Evolutionary conservation across 225 moss, liverwort and hornwort species (phyloP), one percentile per base, ranked within the genome.

Genomic region (Bryum argenteum): DNA sequence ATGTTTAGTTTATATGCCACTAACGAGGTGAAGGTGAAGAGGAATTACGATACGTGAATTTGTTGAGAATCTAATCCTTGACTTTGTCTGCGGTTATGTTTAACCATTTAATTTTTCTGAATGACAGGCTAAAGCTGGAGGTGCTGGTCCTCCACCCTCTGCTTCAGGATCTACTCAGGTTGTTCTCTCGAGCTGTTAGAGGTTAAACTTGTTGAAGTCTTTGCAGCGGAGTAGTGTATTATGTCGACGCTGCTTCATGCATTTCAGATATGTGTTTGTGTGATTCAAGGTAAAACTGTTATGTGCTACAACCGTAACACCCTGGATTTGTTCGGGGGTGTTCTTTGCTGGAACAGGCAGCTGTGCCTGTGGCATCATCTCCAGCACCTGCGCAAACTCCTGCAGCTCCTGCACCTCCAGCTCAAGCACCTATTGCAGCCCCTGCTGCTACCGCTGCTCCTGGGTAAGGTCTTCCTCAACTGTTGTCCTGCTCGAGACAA

Each of bases 141-240:
- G 22, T 39, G 48, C 38, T 39, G 79, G 75, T 50, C 74, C 85
- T 12, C 70, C 81, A 8, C 75, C 87, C 21, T 91, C 88, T 40
- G 76, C 88, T 21, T 83, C 88, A 59, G 78, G 82, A 65, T 72
- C 84, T 66, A 71, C 82, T 8, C 85, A 83, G 85, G 90, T 78
- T 77, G 9, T 50, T 78, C 67, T 63, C 14, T 63, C 17, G 54
- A 41, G 53, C 17, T 54, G 17, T 53, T 15, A 63, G 63, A 54
- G 53, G 8, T 39, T 3, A 14, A 50, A 4, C 37, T 38, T n/a
- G 12, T 44, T 12, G 11, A 28, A 45, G 58, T 70, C 58, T 58
- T 13, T 47, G 58, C 26, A 44, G 57, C 44, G 45, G 69, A 43
- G 69, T 20, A 44, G 17, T 45, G 58, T 56, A 23, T 7, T 17